A percentile compares a stretch with the other conserved stretches of the same genome.
Evolutionary conservation across 2,329 filamentous ascomycete genomes (phyloP).

Genomic region (Daldinia eschscholtzii): DNA sequence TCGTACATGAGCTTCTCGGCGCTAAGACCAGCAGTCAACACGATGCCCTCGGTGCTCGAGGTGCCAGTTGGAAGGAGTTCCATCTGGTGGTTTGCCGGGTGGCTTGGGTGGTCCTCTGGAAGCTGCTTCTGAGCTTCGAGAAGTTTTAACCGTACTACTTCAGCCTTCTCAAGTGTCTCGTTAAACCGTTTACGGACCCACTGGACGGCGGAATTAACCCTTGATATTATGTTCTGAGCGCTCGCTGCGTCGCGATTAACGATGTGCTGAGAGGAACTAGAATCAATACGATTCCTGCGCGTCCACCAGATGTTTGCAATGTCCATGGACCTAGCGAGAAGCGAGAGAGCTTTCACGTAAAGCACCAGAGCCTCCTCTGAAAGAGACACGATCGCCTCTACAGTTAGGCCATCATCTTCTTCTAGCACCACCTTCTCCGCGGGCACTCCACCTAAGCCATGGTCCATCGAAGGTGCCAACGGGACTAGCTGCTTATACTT

Average conservation of each 20-base stretch:
- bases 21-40: conserved; percentile 88
- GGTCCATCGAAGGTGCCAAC: conserved; percentile 81
- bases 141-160: conserved; percentile 90
- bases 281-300: conserved; percentile 77
- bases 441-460: conserved; percentile 74
- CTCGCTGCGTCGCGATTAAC: conserved; percentile 58
- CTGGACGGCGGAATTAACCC: conserved; percentile 94
- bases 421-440: conserved; percentile 66
- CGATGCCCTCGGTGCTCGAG: conserved; percentile 81
- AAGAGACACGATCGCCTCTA: conserved; percentile 85
- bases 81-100: conserved; percentile 81
- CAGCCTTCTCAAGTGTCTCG: conserved; percentile 95
- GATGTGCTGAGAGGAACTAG: conserved; percentile 57
- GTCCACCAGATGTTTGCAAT: conserved; percentile 94
- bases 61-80: conserved; percentile 69
- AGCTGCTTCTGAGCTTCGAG: conserved; percentile 87
- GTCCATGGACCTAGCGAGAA: conserved; percentile 95
- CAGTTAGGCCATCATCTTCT: conserved; percentile 83
- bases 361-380: conserved; percentile 96
- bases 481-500: conserved; percentile 98
- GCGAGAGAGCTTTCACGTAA: conserved; percentile 92
- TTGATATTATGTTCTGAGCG: conserved; percentile 68
- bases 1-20: conserved; percentile 99
- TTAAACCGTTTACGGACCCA: conserved; percentile 97
- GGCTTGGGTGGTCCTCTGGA: conserved; percentile 85